Conservation (phyloP, 345 rosid genomes). For the Combretum micranthum region DNA sequence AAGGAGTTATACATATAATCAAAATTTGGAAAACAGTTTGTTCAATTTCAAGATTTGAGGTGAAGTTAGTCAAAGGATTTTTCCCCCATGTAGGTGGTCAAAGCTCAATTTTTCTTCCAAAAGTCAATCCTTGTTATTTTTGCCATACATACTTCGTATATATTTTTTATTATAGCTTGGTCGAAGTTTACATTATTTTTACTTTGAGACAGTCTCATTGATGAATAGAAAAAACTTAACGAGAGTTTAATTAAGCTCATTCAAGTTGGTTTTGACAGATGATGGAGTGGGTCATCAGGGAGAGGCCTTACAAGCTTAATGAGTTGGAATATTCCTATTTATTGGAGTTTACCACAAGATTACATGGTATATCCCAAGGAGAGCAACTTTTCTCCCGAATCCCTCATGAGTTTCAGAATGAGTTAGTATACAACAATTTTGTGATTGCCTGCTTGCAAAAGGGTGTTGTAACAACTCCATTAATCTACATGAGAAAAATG, state of each 20-base stretch:
- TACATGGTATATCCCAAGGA: slow-evolving; percentile 69
- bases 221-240: slow-evolving; percentile 1
- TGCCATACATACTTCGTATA: too few relatives aligned
- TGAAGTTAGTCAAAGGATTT: too few relatives aligned
- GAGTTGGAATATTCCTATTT: slow-evolving; percentile 84
- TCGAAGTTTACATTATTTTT: background rate
- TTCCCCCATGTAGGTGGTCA: too few relatives aligned
- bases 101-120: too few relatives aligned
- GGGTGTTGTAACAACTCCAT: slow-evolving; percentile 62
- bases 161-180: too few relatives aligned
- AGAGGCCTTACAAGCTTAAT: slow-evolving; percentile 70
- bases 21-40: too few relatives aligned
- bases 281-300: slow-evolving; percentile 95
- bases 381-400: slow-evolving; percentile 62
- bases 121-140: too few relatives aligned
- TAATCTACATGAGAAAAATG: slow-evolving; percentile 91
- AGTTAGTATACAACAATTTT: slow-evolving; percentile 78
- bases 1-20: too few relatives aligned
- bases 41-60: too few relatives aligned
- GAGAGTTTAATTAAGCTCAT: background rate
- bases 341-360: slow-evolving; percentile 69
- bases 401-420: slow-evolving; percentile 82
- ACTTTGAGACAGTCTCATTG: background rate
- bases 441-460: slow-evolving; percentile 80
- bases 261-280: slow-evolving; percentile 33